Evolutionary conservation across 108 stramenopile genomes (phyloP), one percentile per base, ranked within the genome.

Genomic region (Fragilaria crotonensis): DNA sequence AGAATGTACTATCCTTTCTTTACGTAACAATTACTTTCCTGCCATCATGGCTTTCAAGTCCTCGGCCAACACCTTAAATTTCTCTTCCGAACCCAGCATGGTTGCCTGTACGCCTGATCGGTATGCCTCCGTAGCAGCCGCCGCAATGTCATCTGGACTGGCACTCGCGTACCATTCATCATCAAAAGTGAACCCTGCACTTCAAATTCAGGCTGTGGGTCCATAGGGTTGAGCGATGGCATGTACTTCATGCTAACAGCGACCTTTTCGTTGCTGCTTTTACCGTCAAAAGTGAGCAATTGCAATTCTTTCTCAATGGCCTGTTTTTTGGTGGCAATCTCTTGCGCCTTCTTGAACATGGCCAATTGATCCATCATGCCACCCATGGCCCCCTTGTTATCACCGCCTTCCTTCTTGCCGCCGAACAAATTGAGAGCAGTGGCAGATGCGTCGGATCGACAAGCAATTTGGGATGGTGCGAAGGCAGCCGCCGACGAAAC

Each of bases 311-410:
- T 67, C 52, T 93, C 91, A 23, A 93, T 50, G 17, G 69, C 71
- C 18, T 71, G 47, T 57, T 89, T 89, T 69, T 93, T 93, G 36
- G 62, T 32, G 29, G 87, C 83, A 30, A 93, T 76, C 65, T 93
- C 85, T 71, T 89, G 87, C 0, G 87, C 87, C 71, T 89, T 93
- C 60, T 93, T 87, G 67, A 93, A 84, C 87, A 93, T 89, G 52
- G 84, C 85, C 46, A 93, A 57, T 71, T 93, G 91, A 71, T 93
- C 90, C 85, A 89, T 84, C 85, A 89, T 84, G 19, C 85, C 85
- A 22, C 36, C 57, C 36, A 59, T 46, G 0, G 83, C 80, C 48
- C 74, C 83, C 45, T 71, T 66, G 11, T 59, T 50, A 18, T 55
- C 64, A 19, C 44, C 62, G 28, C 33, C 71, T n/a, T 70, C 52